These are phyloP conservation scores for Penicillium olsonii DNA, from an alignment of 2,329 filamentous ascomycete genomes.

Conservation along the genomic window DNA sequence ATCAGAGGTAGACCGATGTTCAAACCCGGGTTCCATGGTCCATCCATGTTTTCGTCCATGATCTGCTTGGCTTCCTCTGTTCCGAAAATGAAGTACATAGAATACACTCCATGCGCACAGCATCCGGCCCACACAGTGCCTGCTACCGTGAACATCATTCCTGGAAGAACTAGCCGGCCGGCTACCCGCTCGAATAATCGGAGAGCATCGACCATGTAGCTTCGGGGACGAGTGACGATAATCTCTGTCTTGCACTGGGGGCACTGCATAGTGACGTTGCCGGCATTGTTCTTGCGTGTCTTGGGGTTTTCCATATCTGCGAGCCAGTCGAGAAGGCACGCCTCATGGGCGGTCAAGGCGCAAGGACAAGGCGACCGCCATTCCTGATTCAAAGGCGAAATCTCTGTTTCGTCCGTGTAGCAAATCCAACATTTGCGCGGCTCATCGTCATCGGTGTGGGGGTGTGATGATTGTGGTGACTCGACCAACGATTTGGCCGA, in stretches of 20 bases:
- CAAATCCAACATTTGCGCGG: constrained; percentile 68
- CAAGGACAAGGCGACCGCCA: constrained; percentile 93
- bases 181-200: constrained; percentile 60
- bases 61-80: constrained; percentile 60
- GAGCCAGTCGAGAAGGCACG: constrained; percentile 88
- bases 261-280: constrained; percentile 68
- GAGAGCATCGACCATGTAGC: constrained; percentile 68
- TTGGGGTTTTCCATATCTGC: constrained; percentile 76
- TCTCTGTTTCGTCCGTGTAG: constrained; percentile 66
- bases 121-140: constrained; percentile 54
- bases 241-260: constrained; percentile 89
- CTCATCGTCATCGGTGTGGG: constrained; percentile 30
- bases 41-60: constrained; percentile 44
- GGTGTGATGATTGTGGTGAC: constrained; percentile 13
- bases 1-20: constrained; percentile 67
- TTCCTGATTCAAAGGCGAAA: constrained; percentile 57
- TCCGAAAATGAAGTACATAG: constrained; percentile 68
- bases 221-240: constrained; percentile 71
- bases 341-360: constrained; percentile 85
- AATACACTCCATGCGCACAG: constrained; percentile 61
- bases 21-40: constrained; percentile 51
- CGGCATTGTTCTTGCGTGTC: constrained; percentile 51
- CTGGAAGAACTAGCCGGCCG: constrained; percentile 64
- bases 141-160: constrained; percentile 55
- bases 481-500: constrained; percentile 19